Base-by-base conservation (phyloP, 768 basidiomycete species). In the Jaapia argillacea region DNA sequence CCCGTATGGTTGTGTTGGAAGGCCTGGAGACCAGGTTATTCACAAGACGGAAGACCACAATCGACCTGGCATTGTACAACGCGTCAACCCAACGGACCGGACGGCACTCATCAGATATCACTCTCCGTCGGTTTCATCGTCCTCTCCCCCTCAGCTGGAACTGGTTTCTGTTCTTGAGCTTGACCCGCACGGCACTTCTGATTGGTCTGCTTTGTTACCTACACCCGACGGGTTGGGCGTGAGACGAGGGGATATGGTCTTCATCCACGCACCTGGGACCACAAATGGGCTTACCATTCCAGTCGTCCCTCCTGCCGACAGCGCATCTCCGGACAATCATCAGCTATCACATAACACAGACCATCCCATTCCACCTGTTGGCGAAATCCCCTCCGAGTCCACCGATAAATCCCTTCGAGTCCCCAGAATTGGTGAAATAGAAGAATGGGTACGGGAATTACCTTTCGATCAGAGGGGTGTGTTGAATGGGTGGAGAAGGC, bases 11-110 rank as follows among this genome's bases (percentile, higher is more conserved):
- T 18, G 14, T 27, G 23, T 16, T 14, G 12, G 10, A 42, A 90
- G 88, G 89, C 92, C 92, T 4, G 92, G 92, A 14, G 90, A 97
- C 54, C 80, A 88, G 59, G 83, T 93, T 12, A 51, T 90, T 14
- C 91, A 85, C 79, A 82, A 82, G 53, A 75, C 69, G 25, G 91
- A 91, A 62, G 79, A 79, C 42, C 67, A 68, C 50, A 69, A 67
- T 45, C 73, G 74, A 35, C 67, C 77, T 36, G 88, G 81, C 6
- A 72, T 93, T 47, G 79, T 93, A 23, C 89, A 90, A 57, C 74
- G 71, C 21, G 86, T 89, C 35, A 76, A 86, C 55, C 77, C 83
- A 3, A 56, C 55, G 13, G 79, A 87, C 36, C 71, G 90, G 41
- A 86, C 81, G 4, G 84, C 87, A 12, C 64, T 65, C 43, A 68